phyloP scores from a whole-genome alignment of 2,329 filamentous ascomycete species.

The Pseudogymnoascus sp. region DNA sequence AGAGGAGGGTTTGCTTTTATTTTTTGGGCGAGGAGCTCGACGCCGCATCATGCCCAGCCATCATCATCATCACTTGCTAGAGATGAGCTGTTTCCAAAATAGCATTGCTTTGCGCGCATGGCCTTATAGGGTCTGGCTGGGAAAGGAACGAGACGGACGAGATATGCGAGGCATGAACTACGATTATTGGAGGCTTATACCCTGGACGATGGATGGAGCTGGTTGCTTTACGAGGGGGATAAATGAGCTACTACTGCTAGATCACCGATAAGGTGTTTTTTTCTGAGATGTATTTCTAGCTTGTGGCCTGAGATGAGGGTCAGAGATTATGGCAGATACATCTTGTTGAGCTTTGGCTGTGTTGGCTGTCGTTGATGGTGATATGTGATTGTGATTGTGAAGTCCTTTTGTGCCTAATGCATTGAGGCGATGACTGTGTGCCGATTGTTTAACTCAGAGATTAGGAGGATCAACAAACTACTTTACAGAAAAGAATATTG shows the following conservation, averaged over 20 bases:
- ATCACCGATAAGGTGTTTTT: background rate
- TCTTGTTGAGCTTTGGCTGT: background rate
- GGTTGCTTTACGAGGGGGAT: background rate
- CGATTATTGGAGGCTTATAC: slow-evolving; percentile 5
- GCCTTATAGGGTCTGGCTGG: background rate
- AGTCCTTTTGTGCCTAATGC: background rate
- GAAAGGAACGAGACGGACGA: background rate
- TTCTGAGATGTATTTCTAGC: background rate
- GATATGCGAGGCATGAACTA: slow-evolving; percentile 4
- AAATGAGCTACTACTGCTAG: background rate
- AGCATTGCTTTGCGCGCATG: background rate
- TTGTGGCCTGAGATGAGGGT: background rate
- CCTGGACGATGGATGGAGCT: background rate
- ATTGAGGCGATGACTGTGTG: background rate
- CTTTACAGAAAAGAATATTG: background rate
- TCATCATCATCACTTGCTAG: background rate
- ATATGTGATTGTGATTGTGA: background rate
- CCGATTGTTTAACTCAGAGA: background rate
- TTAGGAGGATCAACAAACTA: background rate
- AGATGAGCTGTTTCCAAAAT: background rate
- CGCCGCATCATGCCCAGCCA: background rate
- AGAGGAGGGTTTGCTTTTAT: background rate
- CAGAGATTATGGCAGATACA: background rate
- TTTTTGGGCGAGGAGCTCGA: background rate
- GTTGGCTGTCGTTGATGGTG: background rate